phyloP scores from a whole-genome alignment of 768 basidiomycete species.

The Pisolithus sp. region DNA sequence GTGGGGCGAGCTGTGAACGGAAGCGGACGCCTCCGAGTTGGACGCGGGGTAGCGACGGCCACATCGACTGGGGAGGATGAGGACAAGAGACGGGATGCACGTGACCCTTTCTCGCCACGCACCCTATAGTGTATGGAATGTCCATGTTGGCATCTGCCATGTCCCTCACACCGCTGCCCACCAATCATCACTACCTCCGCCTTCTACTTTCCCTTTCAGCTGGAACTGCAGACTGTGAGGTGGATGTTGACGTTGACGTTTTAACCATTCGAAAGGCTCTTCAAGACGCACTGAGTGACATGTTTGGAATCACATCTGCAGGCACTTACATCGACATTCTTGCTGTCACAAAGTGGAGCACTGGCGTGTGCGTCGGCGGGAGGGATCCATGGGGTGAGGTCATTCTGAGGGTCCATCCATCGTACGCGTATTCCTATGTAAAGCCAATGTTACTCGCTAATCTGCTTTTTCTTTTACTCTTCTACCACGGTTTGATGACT shows the following conservation, averaged over 20 bases:
- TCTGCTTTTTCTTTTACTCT: too few species aligned
- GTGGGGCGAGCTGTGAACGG: constrained; percentile 82
- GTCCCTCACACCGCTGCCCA: not conserved
- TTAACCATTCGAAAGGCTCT: constrained; percentile 47
- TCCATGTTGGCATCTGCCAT: not conserved
- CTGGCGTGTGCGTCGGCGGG: not conserved
- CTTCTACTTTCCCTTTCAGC: constrained; percentile 32
- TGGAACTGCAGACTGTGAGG: not conserved
- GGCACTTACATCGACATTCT: constrained; percentile 54
- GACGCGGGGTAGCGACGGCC: not conserved
- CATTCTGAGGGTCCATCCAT: constrained; percentile 16
- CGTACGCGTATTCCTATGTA: constrained; percentile 7
- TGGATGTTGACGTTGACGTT: constrained; percentile 25
- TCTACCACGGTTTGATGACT: too few species aligned
- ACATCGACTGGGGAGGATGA: too few species aligned
- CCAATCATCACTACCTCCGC: constrained; percentile 41
- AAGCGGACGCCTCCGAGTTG: constrained; percentile 22
- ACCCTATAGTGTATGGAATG: too few species aligned
- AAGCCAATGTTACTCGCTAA: too few species aligned
- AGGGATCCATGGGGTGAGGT: constrained; percentile 6
- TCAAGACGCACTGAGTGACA: constrained; percentile 47
- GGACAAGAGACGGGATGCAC: too few species aligned
- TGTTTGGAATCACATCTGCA: constrained; percentile 49
- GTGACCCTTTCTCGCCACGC: too few species aligned
- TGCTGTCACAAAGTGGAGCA: constrained; percentile 33